Percentiles rank a stretch among this genome's conserved stretches.
Evolutionary conservation across 75 land plant genomes (phyloP).

Genomic region (Picea sitchensis): DNA sequence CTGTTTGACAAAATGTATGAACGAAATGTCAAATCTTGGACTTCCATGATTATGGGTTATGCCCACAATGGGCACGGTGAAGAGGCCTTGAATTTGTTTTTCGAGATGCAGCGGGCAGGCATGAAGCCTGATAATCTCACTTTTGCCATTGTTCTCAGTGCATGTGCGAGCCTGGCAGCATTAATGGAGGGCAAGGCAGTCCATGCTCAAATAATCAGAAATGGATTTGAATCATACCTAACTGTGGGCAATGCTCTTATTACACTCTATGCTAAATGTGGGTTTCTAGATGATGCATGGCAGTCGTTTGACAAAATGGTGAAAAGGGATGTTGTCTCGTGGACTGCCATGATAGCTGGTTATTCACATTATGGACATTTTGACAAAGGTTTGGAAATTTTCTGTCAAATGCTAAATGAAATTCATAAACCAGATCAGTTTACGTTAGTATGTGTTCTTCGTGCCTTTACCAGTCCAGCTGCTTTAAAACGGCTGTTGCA

Average conservation of each 20-base stretch:
- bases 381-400: not conserved
- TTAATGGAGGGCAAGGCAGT: slow-evolving; percentile 19
- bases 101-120: slow-evolving; percentile 11
- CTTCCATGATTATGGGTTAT: not conserved
- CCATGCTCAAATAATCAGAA: slow-evolving; percentile 12
- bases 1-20: slow-evolving; percentile 8
- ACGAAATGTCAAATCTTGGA: not conserved
- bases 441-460: not conserved
- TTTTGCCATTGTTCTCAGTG: slow-evolving; percentile 28
- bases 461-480: not conserved
- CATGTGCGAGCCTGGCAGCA: slow-evolving; percentile 13
- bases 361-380: not conserved
- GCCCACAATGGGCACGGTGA: not conserved
- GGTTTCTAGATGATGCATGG: slow-evolving; percentile 15
- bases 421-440: not conserved
- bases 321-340: slow-evolving; percentile 26
- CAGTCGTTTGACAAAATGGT: slow-evolving; percentile 28
- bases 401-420: not conserved
- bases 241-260: slow-evolving; percentile 32
- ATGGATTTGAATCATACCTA: slow-evolving; percentile 26
- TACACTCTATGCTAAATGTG: slow-evolving; percentile 33
- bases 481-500: not conserved
- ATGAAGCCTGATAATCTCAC: slow-evolving; percentile 28
- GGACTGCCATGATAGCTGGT: slow-evolving; percentile 32
- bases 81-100: slow-evolving; percentile 27